Evolutionary conservation across 768 basidiomycete genomes (phyloP).

Genomic region (Tricholoma terreum): DNA sequence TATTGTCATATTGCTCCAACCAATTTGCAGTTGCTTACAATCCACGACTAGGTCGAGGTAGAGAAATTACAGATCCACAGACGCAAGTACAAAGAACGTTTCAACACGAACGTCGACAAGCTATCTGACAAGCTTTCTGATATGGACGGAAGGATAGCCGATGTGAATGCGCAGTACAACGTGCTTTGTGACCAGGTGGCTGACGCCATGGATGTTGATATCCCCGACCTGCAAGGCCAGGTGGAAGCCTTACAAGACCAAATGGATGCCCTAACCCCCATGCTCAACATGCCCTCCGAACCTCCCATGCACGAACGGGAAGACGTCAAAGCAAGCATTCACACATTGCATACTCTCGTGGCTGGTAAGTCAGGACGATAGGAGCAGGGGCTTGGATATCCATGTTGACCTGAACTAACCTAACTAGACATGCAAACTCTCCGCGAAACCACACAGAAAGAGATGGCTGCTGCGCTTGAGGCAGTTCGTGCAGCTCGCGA

Average conservation of each 20-base stretch:
- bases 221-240: conserved; percentile 33
- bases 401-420: conserved; percentile 1
- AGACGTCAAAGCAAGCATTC: conserved; percentile 30
- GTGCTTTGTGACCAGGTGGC: conserved; percentile 35
- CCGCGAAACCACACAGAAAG: conserved; percentile 39
- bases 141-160: conserved; percentile 39
- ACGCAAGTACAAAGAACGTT: conserved; percentile 39
- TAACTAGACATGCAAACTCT: conserved; percentile 45
- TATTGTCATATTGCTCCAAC: conserved; percentile 7
- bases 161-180: conserved; percentile 34
- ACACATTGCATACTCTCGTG: conserved; percentile 36
- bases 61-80: conserved; percentile 36
- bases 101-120: conserved; percentile 37
- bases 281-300: conserved; percentile 2
- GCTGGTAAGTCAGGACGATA: conserved; percentile 34
- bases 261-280: conserved; percentile 13
- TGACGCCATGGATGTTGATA: conserved; percentile 25
- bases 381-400: neutral
- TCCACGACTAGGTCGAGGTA: conserved; percentile 31
- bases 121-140: conserved; percentile 38
- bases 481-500: conserved; percentile 39
- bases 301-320: conserved; percentile 18
- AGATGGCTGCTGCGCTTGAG: conserved; percentile 46
- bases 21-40: neutral
- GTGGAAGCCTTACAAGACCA: conserved; percentile 37